phyloP scores from a whole-genome alignment of 148 eudicot genomes.

The Fagopyrum tataricum region DNA sequence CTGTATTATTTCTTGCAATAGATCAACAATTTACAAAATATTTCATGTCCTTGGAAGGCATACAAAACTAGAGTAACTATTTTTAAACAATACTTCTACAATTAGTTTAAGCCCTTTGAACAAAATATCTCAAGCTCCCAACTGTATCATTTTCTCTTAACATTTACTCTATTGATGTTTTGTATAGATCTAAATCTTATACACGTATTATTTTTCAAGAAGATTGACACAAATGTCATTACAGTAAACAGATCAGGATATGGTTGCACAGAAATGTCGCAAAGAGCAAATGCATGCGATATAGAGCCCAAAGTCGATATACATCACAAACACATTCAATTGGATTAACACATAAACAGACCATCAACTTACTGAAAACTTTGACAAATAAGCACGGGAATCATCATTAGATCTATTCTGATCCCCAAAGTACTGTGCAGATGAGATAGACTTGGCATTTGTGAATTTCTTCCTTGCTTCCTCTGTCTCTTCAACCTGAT shows the following conservation, averaged over 20 bases:
- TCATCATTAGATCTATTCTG: constrained; percentile 50
- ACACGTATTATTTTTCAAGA: background rate
- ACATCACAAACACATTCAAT: background rate
- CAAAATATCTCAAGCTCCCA: background rate
- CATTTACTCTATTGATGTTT: background rate
- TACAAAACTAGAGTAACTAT: background rate
- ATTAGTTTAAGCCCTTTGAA: background rate
- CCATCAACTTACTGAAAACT: constrained; percentile 62
- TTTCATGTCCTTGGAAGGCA: background rate
- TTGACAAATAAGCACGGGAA: constrained; percentile 59
- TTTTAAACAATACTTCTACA: background rate
- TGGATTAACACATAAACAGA: background rate
- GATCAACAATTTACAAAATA: background rate
- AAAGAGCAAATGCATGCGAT: background rate
- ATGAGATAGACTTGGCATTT: constrained; percentile 94
- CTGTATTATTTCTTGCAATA: background rate
- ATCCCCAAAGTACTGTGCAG: constrained; percentile 82
- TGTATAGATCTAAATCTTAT: background rate
- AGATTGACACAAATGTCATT: background rate
- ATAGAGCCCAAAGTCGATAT: background rate
- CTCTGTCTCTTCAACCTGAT: constrained; percentile 81
- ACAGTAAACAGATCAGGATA: background rate
- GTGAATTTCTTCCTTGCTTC: constrained; percentile 97
- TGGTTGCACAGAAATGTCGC: background rate
- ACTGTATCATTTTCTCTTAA: background rate